These are phyloP conservation scores for Podosphaera fusca DNA, from an alignment of 2,329 filamentous ascomycete genomes.

Conservation along the genomic window DNA sequence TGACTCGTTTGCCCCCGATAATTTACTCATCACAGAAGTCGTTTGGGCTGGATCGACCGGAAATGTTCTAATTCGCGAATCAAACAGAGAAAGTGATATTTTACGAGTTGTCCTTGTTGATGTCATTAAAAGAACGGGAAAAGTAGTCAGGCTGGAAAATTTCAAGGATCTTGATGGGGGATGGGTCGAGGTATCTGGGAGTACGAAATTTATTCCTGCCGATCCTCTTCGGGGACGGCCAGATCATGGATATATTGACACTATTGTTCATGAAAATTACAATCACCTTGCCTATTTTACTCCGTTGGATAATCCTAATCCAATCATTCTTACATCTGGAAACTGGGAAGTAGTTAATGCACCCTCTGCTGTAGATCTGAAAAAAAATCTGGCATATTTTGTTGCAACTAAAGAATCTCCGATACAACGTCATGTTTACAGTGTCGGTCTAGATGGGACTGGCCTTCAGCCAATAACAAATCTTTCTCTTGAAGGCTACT, in stretches of 20 bases:
- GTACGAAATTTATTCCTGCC: conserved; percentile 66
- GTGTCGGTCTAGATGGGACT: conserved; percentile 61
- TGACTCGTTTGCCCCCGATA: conserved; percentile 54
- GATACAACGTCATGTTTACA: conserved; percentile 80
- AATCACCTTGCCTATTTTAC: conserved; percentile 89
- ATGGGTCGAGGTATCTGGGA: conserved; percentile 87
- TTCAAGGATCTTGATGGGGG: conserved; percentile 74
- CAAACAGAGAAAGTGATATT: conserved; percentile 83
- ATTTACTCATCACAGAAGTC: conserved; percentile 81
- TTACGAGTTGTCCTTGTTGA: conserved; percentile 74
- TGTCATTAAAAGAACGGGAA: conserved; percentile 46
- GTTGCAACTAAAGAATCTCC: conserved; percentile 66
- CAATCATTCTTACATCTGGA: conserved; percentile 67
- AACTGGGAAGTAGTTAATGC: conserved; percentile 79
- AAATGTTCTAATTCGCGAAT: conserved; percentile 72
- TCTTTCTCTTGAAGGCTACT: conserved; percentile 50
- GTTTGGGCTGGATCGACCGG: conserved; percentile 57
- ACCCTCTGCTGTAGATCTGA: conserved; percentile 63
- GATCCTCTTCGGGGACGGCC: conserved; percentile 52
- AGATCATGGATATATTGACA: conserved; percentile 82
- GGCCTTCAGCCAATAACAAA: conserved; percentile 53
- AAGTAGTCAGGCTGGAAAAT: conserved; percentile 57
- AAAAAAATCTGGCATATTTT: conserved; percentile 79
- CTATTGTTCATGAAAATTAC: conserved; percentile 61
- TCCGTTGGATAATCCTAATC: conserved; percentile 61